Evolutionary conservation across 208 protist species (phyloP), one percentile per base, ranked within the genome.

Genomic region (Wallacemonas sp.): DNA sequence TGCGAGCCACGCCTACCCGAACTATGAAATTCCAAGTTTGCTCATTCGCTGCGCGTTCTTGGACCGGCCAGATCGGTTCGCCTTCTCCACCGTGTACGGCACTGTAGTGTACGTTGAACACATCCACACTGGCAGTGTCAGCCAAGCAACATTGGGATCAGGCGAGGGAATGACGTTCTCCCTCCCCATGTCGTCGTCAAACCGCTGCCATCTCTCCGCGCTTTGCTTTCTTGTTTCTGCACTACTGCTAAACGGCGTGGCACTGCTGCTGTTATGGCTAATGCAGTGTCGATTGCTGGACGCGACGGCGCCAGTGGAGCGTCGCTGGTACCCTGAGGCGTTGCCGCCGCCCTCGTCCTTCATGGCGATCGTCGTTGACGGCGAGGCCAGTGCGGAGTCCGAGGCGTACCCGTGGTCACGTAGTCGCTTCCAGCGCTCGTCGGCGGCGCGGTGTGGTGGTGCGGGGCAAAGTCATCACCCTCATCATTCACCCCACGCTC

Each of bases 301-400:
- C 17, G 51, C 19, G 17, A 26, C 24, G 6, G 51, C 51, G 4
- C 51, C 51, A 3, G 51, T 58, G 30, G 51, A 58, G 51, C 51
- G 51, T n/a, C 51, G 51, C 12, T 58, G n/a, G 30, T 58, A 41
- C 51, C 51, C 51, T 4, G 51, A 58, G 6, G 51, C 51, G 0
- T 31, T 58, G 8, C 51, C 51, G 8, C n/a, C 51, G 4, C 51
- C 51, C 4, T 8, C n/a, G n/a, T 5, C 30, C 4, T 58, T 58
- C 51, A 33, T 38, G 51, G 17, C 30, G 14, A 58, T 58, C 51
- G 51, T 58, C n/a, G 51, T 58, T 6, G 51, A 58, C 31, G 51
- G 51, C 28, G 51, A 58, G 14, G 51, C 51, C 6, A 58, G 51
- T 31, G 51, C 51, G 14, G 51, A 58, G n/a, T n/a, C n/a, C 15